Evolutionary conservation across 371 early-diverging fungal species (phyloP), one percentile per base, ranked within the genome.

Genomic region (Mucor racemosus): DNA sequence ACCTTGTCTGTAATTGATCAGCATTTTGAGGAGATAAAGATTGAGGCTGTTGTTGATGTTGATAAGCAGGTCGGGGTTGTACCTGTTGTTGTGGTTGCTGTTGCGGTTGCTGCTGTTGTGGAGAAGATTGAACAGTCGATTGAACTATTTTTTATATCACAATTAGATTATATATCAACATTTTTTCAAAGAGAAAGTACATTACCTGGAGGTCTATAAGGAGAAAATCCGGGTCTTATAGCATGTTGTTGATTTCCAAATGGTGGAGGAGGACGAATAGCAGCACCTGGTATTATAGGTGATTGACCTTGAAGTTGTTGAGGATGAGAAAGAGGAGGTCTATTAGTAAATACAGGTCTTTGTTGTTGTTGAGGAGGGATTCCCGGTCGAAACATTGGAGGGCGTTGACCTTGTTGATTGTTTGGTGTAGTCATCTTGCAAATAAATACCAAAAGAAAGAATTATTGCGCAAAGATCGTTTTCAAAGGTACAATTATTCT

Each of bases 351-450:
- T 11, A 55, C 35, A 35, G 55, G 35, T 15, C 35, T 55, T n/a
- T 55, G 53, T 14, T 44, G 44, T n/a, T 44, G 44, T 44, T n/a
- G 50, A 50, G 50, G 13, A 50, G 50, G 19, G 26, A 55, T 55
- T 35, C 55, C 55, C 35, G 55, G 55, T 35, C 55, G 55, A 55
- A 55, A 55, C 33, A 31, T 55, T 31, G 55, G 33, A 55, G 55
- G 55, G 15, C 50, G 50, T 11, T 50, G 55, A 34, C 14, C 35
- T 35, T 14, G 55, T 34, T 14, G 55, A 35, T 35, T 55, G 34
- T 50, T 50, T 21, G 55, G 55, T 34, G 55, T 55, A 35, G 33
- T n/a, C 55, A 55, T 55, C 5, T 15, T 34, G 55, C 31, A 17
- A 55, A 55, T 21, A 50, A 17, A 48, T 19, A 19, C 19, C 50